Base-by-base conservation (phyloP, 805 yeast species). In the Candida manassasensis region DNA sequence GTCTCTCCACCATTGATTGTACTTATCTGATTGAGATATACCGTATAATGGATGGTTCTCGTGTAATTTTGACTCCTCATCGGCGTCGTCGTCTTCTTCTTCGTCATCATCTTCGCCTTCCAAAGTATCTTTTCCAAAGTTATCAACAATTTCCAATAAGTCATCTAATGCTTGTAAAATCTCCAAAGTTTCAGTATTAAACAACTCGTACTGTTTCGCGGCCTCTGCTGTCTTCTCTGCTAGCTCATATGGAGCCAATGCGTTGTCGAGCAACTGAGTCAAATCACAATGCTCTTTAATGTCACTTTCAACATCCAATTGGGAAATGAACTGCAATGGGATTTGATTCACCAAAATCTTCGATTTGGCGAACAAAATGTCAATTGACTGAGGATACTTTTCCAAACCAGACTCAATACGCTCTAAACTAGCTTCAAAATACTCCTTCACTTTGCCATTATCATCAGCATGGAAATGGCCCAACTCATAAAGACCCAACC, bases 371-470 rank as follows among this genome's bases (percentile, higher is more conserved):
- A 82, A 69, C 16, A 61, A 52, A 39, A 81, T 55, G 10, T 71
- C 64, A 6, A 61, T 46, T 6, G 76, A 67, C 1, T 71, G 64
- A 0, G 77, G 70, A 42, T 61, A 69, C 31, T 61, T 53, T 8
- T 66, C 73, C 28, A 77, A 57, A 0, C 95, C 95, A 10, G 63
- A 47, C 5, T 70, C 71, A 18, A 77, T 64, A 44, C 95, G 72
- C 40, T 86, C 96, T 15, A 82, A 41, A 4, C 95, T 83, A 26
- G 83, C 85, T 9, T 73, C 74, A 35, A 85, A 78, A 53, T 68
- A 84, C 32, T 76, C 83, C 8, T 59, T 54, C 6, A 81, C 69
- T 24, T 45, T 43, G 11, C 46, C 31, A 5, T 44, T 42, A 3
- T 55, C 50, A 37, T 59, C 64, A 8, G 66, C 58, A 43, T 75